These are phyloP conservation scores for Exophiala mesophila DNA, from an alignment of 2,329 filamentous ascomycete genomes.

Conservation along the genomic window DNA sequence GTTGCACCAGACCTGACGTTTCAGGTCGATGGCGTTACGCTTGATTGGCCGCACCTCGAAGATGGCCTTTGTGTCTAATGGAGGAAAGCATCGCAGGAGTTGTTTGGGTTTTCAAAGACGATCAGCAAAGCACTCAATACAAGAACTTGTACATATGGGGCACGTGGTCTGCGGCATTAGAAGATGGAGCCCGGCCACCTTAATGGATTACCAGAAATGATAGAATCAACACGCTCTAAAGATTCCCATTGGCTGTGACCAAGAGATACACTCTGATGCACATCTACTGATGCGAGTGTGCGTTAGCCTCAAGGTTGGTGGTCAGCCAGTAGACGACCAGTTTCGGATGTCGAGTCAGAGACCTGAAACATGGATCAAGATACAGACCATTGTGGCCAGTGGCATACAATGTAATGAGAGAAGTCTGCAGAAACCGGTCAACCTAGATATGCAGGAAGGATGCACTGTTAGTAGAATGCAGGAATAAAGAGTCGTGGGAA, in stretches of 20 bases:
- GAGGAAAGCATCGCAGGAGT: conserved; percentile 5
- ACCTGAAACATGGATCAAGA: conserved; percentile 20
- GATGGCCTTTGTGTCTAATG: conserved; percentile 11
- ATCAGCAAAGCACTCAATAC: neutral
- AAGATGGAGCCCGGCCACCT: conserved; percentile 2
- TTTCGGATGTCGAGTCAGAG: conserved; percentile 10
- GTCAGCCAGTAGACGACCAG: conserved; percentile 16
- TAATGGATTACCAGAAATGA: conserved; percentile 8
- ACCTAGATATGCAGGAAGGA: conserved; percentile 8
- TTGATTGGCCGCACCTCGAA: conserved; percentile 17
- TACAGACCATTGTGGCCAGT: conserved; percentile 9
- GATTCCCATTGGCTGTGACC: neutral
- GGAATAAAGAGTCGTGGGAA: conserved; percentile 15
- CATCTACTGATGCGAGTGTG: neutral
- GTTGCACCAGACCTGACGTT: conserved; percentile 17
- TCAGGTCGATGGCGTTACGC: conserved; percentile 16
- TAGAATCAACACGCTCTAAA: neutral
- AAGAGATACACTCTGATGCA: neutral
- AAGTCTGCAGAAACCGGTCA: conserved; percentile 6
- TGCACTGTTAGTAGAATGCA: conserved; percentile 6
- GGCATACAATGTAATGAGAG: neutral
- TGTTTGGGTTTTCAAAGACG: conserved; percentile 6
- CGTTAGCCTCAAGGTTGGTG: conserved; percentile 8
- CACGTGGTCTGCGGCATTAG: neutral
- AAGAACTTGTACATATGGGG: conserved; percentile 19